Conservation (phyloP, 148 eudicot genomes). For the Heliosperma pusillum region DNA sequence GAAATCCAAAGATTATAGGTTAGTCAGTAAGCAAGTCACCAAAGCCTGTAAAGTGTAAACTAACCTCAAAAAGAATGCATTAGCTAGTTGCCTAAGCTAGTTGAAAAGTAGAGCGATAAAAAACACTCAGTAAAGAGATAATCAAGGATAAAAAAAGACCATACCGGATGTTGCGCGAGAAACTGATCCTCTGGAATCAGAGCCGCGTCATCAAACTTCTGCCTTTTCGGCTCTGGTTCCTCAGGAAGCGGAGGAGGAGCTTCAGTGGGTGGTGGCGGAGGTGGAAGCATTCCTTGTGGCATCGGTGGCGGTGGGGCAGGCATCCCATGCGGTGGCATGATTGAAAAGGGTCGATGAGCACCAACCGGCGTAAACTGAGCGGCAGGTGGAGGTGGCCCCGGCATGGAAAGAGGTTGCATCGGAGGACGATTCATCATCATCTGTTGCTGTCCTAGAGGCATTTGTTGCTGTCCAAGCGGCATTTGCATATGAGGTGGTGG, state of each 20-base stretch:
- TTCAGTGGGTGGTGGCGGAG: too few relatives aligned
- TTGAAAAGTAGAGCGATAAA: neutral
- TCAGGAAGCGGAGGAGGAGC: slow-evolving; percentile 84
- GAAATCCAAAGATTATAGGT: too few relatives aligned
- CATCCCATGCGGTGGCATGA: slow-evolving; percentile 51
- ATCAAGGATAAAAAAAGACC: neutral
- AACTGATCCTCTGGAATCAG: slow-evolving; percentile 82
- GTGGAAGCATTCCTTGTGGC: slow-evolving; percentile 76
- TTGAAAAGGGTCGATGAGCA: slow-evolving; percentile 45
- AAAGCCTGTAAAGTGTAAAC: too few relatives aligned
- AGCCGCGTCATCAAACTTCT: slow-evolving; percentile 61
- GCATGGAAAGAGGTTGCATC: too few relatives aligned
- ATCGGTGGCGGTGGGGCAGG: slow-evolving; percentile 59
- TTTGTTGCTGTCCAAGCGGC: too few relatives aligned
- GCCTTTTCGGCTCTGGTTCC: slow-evolving; percentile 83
- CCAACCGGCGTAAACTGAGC: slow-evolving; percentile 61
- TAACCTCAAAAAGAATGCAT: neutral
- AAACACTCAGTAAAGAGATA: neutral
- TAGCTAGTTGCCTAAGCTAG: neutral
- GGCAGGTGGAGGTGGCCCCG: too few relatives aligned
- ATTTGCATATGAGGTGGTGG: too few relatives aligned
- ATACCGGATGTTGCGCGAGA: slow-evolving; percentile 70
- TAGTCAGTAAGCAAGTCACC: too few relatives aligned
- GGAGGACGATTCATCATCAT: too few relatives aligned
- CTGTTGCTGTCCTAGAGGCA: too few relatives aligned